These are phyloP conservation scores for Passiflora organensis DNA, from an alignment of 345 rosid species.

Conservation along the genomic window DNA sequence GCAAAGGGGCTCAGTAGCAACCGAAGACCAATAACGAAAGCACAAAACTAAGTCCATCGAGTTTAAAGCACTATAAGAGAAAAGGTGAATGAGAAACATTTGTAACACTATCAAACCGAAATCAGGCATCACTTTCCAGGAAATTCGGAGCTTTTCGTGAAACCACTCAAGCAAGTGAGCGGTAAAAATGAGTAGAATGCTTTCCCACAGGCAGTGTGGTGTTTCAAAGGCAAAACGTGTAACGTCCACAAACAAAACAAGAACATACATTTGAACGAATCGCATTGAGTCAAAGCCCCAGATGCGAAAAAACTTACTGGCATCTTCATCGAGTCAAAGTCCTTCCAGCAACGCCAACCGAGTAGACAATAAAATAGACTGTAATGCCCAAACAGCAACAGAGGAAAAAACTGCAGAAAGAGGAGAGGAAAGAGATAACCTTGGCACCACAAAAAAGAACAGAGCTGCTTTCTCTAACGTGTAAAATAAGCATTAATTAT, in stretches of 20 bases:
- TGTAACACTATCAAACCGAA: neutral
- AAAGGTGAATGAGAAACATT: neutral
- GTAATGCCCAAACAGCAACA: constrained; percentile 7
- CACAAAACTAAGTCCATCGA: neutral
- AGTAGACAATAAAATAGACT: constrained; percentile 2
- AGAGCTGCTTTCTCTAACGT: constrained; percentile 33
- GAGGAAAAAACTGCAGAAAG: constrained; percentile 11
- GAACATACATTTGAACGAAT: too few species aligned
- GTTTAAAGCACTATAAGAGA: neutral
- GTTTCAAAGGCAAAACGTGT: neutral
- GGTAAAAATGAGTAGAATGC: too few species aligned
- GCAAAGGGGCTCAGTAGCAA: neutral
- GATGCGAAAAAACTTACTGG: constrained; percentile 69
- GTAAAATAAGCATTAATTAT: constrained; percentile 54
- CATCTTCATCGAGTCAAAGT: constrained; percentile 71
- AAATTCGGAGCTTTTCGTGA: neutral
- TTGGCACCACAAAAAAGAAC: constrained; percentile 28
- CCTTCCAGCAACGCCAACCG: constrained; percentile 3
- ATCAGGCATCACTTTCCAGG: neutral
- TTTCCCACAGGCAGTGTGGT: constrained; percentile 3
- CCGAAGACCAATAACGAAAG: neutral
- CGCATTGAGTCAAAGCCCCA: constrained; percentile 21
- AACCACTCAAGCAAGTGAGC: neutral
- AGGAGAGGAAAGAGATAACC: neutral
- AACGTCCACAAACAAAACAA: constrained; percentile 1